phyloP scores from a whole-genome alignment of 2,329 filamentous ascomycete species.

The Diaporthe amygdali region DNA sequence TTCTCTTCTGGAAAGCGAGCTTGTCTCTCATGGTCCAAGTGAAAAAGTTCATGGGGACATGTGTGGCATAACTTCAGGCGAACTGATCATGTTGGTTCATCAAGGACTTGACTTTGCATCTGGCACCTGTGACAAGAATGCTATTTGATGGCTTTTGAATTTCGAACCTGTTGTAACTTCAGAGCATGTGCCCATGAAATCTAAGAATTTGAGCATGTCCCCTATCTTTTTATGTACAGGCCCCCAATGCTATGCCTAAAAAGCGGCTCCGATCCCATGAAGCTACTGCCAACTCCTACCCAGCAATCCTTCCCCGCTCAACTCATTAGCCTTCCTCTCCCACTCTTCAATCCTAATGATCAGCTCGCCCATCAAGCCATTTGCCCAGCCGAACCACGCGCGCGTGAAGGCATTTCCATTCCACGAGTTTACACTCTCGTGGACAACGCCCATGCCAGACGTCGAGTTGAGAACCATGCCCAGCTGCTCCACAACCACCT shows the following conservation, averaged over 20 bases:
- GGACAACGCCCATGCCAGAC: slow-evolving; percentile 49
- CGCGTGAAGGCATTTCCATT: slow-evolving; percentile 45
- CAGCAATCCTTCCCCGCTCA: slow-evolving; percentile 31
- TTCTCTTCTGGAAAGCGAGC: no score
- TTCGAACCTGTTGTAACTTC: no score
- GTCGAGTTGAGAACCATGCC: slow-evolving; percentile 46
- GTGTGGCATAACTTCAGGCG: no score
- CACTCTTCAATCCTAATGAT: slow-evolving; percentile 39
- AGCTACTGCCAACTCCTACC: slow-evolving; percentile 36
- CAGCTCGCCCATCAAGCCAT: slow-evolving; percentile 48
- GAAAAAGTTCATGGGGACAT: no score
- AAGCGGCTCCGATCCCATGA: not conserved
- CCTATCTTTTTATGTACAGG: no score
- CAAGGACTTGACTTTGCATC: no score
- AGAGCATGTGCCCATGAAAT: no score
- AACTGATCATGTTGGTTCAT: no score
- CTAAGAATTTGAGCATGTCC: not conserved
- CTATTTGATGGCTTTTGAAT: no score
- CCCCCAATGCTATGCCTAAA: not conserved
- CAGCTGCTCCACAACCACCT: slow-evolving; percentile 41
- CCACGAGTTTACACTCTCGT: slow-evolving; percentile 53
- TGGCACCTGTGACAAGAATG: no score
- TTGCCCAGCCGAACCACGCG: slow-evolving; percentile 53
- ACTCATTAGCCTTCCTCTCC: slow-evolving; percentile 29
- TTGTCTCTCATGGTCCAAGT: no score